phyloP scores from a whole-genome alignment of 2,329 filamentous ascomycete genomes.

The Alternaria rosae region DNA sequence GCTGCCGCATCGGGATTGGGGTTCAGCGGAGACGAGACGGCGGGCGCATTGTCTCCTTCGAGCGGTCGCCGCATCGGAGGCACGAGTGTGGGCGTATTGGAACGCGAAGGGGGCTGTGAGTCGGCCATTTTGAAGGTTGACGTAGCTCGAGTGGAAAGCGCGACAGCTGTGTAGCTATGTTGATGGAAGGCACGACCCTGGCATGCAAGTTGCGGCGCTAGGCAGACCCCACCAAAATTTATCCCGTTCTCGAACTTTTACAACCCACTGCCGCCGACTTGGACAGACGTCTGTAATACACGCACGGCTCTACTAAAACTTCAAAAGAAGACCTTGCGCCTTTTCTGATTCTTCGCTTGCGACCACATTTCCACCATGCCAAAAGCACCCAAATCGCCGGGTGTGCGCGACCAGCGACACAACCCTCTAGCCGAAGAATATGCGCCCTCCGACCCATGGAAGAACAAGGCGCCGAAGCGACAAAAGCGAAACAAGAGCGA shows the following conservation, averaged over 20 bases:
- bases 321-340: background rate
- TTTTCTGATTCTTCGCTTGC: background rate
- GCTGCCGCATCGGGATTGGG: slow-evolving; percentile 60
- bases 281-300: background rate
- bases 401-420: slow-evolving; percentile 72
- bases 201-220: slow-evolving; percentile 20
- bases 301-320: background rate
- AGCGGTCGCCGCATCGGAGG: slow-evolving; percentile 69
- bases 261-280: slow-evolving; percentile 3
- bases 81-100: slow-evolving; percentile 45
- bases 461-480: slow-evolving; percentile 69
- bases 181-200: slow-evolving; percentile 13
- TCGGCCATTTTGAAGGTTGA: slow-evolving; percentile 43
- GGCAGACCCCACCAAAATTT: slow-evolving; percentile 27
- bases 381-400: slow-evolving; percentile 69
- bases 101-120: slow-evolving; percentile 42
- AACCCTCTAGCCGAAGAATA: slow-evolving; percentile 93
- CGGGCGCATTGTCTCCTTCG: slow-evolving; percentile 74
- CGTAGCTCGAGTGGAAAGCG: slow-evolving; percentile 7
- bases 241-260: slow-evolving; percentile 16
- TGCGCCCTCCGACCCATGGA: slow-evolving; percentile 73
- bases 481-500: slow-evolving; percentile 66
- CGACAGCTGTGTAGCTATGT: slow-evolving; percentile 5
- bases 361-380: slow-evolving; percentile 67
- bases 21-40: slow-evolving; percentile 77